A percentile compares a stretch with the other conserved stretches of the same genome.
Conservation (phyloP, 805 yeast species). For the Saccharomycopsis sp. region DNA sequence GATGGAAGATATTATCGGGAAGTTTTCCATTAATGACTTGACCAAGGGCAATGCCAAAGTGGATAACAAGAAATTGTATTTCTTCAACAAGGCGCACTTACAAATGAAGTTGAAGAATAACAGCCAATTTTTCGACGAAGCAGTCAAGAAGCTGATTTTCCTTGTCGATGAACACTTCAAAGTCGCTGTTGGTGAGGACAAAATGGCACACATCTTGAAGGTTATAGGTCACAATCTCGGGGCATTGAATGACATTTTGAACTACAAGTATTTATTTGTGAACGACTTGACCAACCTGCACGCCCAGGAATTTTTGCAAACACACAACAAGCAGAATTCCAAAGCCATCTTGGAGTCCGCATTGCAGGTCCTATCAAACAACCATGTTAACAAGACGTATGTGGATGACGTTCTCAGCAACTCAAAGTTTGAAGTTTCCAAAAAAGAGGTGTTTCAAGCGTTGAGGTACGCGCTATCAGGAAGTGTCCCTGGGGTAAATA, state of each 20-base stretch:
- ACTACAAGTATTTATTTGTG: conserved; percentile 42
- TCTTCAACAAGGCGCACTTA: conserved; percentile 69
- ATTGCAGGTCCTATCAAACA: not conserved
- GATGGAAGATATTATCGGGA: conserved; percentile 40
- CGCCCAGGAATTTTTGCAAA: not conserved
- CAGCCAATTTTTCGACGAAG: conserved; percentile 22
- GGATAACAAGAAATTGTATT: conserved; percentile 62
- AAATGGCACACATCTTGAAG: conserved; percentile 32
- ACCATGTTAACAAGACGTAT: not conserved
- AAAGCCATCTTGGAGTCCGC: not conserved
- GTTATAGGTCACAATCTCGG: conserved; percentile 42
- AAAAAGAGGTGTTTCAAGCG: conserved; percentile 43
- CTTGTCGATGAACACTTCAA: conserved; percentile 26
- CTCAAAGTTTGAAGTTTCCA: conserved; percentile 15
- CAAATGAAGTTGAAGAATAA: conserved; percentile 32
- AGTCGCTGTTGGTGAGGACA: not conserved
- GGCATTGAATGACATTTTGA: conserved; percentile 42
- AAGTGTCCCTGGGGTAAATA: conserved; percentile 56
- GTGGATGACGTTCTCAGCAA: not conserved
- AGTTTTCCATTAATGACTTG: conserved; percentile 59
- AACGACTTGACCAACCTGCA: conserved; percentile 19
- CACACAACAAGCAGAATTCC: not conserved
- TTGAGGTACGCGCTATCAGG: conserved; percentile 66
- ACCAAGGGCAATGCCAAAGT: conserved; percentile 95
- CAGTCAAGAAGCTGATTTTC: not conserved